phyloP scores from a whole-genome alignment of 441 rosid species.

The Arabidopsis lyrata region DNA sequence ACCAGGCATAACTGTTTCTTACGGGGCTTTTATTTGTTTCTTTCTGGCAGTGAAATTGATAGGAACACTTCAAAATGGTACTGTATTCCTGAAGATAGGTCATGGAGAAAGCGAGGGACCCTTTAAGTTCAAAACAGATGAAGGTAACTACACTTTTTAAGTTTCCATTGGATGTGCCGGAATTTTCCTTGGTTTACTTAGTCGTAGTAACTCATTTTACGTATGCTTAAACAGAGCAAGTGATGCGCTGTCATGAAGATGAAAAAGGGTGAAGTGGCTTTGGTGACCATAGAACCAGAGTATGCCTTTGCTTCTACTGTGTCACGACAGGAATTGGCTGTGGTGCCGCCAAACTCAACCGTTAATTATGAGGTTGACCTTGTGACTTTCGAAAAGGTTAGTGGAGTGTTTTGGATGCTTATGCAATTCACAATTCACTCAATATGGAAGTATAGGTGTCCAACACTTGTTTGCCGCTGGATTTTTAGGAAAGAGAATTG shows the following conservation, averaged over 20 bases:
- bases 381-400: conserved; percentile 66
- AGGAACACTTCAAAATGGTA: conserved; percentile 83
- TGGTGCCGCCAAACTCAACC: conserved; percentile 76
- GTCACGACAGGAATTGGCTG: conserved; percentile 73
- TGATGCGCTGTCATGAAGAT: conserved; percentile 41
- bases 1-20: background rate
- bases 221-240: too few relatives aligned
- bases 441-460: background rate
- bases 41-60: conserved; percentile 66
- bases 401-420: conserved; percentile 21
- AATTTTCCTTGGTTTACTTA: too few relatives aligned
- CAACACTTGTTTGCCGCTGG: conserved; percentile 5
- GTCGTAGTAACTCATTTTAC: too few relatives aligned
- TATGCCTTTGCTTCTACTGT: conserved; percentile 74
- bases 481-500: conserved; percentile 72
- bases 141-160: conserved; percentile 54
- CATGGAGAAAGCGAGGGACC: conserved; percentile 59
- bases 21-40: background rate
- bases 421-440: background rate
- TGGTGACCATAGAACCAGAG: conserved; percentile 73
- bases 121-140: conserved; percentile 80
- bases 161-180: too few relatives aligned
- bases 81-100: conserved; percentile 74
- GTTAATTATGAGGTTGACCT: conserved; percentile 73
- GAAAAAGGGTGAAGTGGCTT: conserved; percentile 89